Conservation (phyloP, 1,284 basidiomycete species). For the Ustanciosporium gigantosporum region DNA sequence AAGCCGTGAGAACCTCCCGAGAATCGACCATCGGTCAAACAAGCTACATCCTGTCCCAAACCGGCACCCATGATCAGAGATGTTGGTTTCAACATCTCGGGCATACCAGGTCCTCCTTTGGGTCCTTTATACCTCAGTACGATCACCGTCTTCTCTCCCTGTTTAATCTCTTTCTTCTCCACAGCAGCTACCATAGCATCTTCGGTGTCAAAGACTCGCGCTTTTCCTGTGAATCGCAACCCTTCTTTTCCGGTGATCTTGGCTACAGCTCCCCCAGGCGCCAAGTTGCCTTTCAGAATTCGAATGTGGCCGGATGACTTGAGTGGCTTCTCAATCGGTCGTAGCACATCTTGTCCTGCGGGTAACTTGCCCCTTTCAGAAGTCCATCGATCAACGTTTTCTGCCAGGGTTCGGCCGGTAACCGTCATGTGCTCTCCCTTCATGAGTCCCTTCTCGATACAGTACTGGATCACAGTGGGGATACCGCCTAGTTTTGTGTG, state of each 20-base stretch:
- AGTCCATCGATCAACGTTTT: constrained; percentile 68
- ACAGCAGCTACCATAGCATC: constrained; percentile 58
- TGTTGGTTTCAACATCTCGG: constrained; percentile 81
- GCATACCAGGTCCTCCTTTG: constrained; percentile 81
- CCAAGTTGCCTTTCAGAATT: constrained; percentile 58
- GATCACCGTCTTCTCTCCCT: constrained; percentile 60
- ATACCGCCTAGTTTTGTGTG: constrained; percentile 55
- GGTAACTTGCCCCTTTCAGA: constrained; percentile 62
- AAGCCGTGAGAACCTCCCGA: constrained; percentile 77
- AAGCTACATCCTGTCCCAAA: constrained; percentile 82
- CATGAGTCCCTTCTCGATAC: constrained; percentile 63
- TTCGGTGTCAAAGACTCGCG: constrained; percentile 60
- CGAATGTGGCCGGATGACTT: constrained; percentile 58
- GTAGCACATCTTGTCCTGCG: constrained; percentile 51
- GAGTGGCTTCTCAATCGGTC: constrained; percentile 53
- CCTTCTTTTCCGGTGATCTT: constrained; percentile 61
- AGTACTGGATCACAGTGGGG: constrained; percentile 64
- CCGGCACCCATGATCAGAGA: constrained; percentile 72
- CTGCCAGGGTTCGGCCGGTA: constrained; percentile 55
- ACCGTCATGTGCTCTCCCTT: constrained; percentile 60
- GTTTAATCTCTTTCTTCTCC: constrained; percentile 53
- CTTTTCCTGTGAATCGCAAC: constrained; percentile 56
- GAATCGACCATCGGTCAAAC: constrained; percentile 95
- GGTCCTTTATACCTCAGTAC: constrained; percentile 60
- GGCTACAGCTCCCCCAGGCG: constrained; percentile 58